Percentiles rank a stretch among this genome's conserved stretches.
Evolutionary conservation across 805 yeast genomes (phyloP).

Genomic region (Zygosaccharomyces siamensis): DNA sequence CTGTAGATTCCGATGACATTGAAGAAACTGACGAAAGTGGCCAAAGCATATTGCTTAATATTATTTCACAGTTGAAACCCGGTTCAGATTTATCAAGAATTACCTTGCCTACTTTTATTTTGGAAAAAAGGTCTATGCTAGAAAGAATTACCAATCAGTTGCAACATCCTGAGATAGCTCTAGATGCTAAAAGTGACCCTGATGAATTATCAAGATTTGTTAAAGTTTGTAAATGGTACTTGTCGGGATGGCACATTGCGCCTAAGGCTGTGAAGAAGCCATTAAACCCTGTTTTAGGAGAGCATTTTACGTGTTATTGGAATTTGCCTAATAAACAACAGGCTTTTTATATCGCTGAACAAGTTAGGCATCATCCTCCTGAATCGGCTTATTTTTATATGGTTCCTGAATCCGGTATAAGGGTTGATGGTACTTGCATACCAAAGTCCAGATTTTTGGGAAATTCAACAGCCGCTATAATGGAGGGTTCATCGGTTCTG

Average conservation of each 20-base stretch:
- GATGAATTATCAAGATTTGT: slow-evolving; percentile 69
- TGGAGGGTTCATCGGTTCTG: slow-evolving; percentile 83
- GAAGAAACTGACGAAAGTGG: slow-evolving; percentile 92
- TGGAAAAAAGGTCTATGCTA: slow-evolving; percentile 93
- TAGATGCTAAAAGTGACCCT: slow-evolving; percentile 57
- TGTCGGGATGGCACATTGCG: slow-evolving; percentile 96
- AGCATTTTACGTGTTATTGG: slow-evolving; percentile 89
- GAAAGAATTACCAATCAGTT: slow-evolving; percentile 90
- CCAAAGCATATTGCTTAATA: slow-evolving; percentile 78
- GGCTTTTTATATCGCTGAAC: slow-evolving; percentile 88
- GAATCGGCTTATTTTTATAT: slow-evolving; percentile 87
- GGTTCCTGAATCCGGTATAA: slow-evolving; percentile 72
- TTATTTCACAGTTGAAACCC: slow-evolving; percentile 86
- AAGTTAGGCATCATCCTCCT: slow-evolving; percentile 98
- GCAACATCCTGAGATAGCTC: slow-evolving; percentile 69
- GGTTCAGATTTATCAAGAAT: slow-evolving; percentile 88
- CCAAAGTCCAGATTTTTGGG: slow-evolving; percentile 90
- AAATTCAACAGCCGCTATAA: slow-evolving; percentile 92
- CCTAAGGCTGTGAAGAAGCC: slow-evolving; percentile 99
- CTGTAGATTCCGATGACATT: slow-evolving; percentile 55
- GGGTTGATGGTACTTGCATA: slow-evolving; percentile 82
- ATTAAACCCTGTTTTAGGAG: slow-evolving; percentile 90
- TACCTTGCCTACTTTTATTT: slow-evolving; percentile 89
- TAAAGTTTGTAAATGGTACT: slow-evolving; percentile 78
- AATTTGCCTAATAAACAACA: slow-evolving; percentile 64